Base-by-base conservation (phyloP, 805 yeast species). In the Debaryomyces hansenii region DNA sequence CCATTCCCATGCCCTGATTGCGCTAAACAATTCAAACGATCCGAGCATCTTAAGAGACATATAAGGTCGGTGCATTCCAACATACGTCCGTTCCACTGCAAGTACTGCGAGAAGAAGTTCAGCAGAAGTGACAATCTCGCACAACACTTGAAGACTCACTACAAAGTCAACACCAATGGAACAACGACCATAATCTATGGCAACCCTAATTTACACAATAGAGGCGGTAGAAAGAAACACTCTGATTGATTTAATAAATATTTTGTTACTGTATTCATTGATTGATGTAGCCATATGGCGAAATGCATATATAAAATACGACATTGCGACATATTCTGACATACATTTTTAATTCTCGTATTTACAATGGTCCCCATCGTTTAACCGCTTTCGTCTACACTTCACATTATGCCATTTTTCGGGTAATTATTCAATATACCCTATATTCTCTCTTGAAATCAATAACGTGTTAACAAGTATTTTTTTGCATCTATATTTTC, bases 41-140 rank as follows among this genome's bases (percentile, higher is more conserved):
- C 70, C 34, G 77, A 72, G 53, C 77, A 72, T 55, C 59, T 72
- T 50, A 72, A 72, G 51, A 58, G 77, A 33, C 77, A 72, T 48
- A 62, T 69, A 40, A 55, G 77, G 37, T 68, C 74, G 4, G 77
- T 72, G 36, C 77, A 72, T 55, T 67, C 73, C n/a, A 70, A 69
- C 50, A 69, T 70, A 44, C 57, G 77, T 14, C 77, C 77, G 2
- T 71, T 70, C 57, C 75, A 69, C 49, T 72, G 77, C 56, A 70
- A 70, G 48, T 69, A 66, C 52, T 72, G 77, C 52, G 76, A 70
- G 18, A 72, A 72, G 63, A 70, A 70, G 57, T 72, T 72, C 54
- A 81, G 87, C 48, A 68, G 90, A 53, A 74, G 82, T 18, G 90
- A 84, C 59, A 84, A 84, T 54, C 63, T 84, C 54, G 76, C 78